Percentiles rank a stretch among this genome's conserved stretches.
Evolutionary conservation across 352 stramenopile species (phyloP).

Genomic region (Globisporangium parvum): DNA sequence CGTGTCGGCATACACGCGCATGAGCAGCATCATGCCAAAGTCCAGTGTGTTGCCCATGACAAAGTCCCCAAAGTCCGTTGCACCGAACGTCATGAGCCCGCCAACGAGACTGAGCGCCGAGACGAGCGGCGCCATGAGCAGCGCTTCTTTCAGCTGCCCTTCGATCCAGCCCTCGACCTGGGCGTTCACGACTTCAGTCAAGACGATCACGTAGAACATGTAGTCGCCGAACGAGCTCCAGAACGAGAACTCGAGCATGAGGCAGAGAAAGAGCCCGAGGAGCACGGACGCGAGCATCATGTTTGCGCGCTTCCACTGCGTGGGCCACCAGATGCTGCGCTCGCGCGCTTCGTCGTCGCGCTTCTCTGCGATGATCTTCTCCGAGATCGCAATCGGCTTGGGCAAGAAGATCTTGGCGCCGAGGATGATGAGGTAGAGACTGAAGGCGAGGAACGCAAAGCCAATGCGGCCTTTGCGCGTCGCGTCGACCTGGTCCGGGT

Average conservation of each 20-base stretch:
- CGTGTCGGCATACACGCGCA: slow-evolving; percentile 88
- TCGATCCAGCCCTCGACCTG: slow-evolving; percentile 88
- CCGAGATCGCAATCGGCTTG: slow-evolving; percentile 84
- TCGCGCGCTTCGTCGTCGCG: slow-evolving; percentile 57
- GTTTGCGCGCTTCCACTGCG: slow-evolving; percentile 94
- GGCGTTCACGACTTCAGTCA: slow-evolving; percentile 87
- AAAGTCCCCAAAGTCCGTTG: slow-evolving; percentile 96
- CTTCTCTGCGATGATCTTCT: slow-evolving; percentile 85
- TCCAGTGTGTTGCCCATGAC: slow-evolving; percentile 93
- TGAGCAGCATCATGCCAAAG: slow-evolving; percentile 94
- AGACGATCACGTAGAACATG: slow-evolving; percentile 96
- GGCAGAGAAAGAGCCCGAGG: slow-evolving; percentile 89
- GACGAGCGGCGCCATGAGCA: slow-evolving; percentile 89
- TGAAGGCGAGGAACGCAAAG: slow-evolving; percentile 91
- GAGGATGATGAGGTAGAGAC: slow-evolving; percentile 81
- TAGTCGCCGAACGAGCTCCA: slow-evolving; percentile 93
- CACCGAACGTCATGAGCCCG: slow-evolving; percentile 92
- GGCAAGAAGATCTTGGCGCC: slow-evolving; percentile 90
- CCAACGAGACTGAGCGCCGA: slow-evolving; percentile 88
- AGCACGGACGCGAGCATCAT: slow-evolving; percentile 93
- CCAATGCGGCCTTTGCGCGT: slow-evolving; percentile 87
- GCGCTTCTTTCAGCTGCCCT: slow-evolving; percentile 85
- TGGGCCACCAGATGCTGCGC: slow-evolving; percentile 84
- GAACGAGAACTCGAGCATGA: slow-evolving; percentile 96
- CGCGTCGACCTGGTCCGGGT: slow-evolving; percentile 57